These are phyloP conservation scores for Coleophoma crateriformis DNA, from an alignment of 2,329 filamentous ascomycete species.

Conservation along the genomic window DNA sequence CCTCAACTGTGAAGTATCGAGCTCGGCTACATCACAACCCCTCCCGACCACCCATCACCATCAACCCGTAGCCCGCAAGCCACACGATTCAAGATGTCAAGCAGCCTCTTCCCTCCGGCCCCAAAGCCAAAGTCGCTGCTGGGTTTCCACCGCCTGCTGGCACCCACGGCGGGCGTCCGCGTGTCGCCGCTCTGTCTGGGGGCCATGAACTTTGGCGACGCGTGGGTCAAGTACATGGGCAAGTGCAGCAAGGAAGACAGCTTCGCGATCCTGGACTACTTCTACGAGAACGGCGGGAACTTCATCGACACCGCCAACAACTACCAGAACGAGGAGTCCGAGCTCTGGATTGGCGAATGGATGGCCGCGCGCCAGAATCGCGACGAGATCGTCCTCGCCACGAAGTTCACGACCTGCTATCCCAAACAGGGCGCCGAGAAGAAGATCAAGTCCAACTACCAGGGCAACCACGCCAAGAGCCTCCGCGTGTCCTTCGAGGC, in stretches of 20 bases:
- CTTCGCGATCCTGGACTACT: conserved; percentile 52
- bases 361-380: conserved; percentile 42
- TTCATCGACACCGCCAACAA: conserved; percentile 60
- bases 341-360: conserved; percentile 53
- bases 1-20: too few species aligned
- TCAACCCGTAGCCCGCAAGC: too few species aligned
- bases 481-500: conserved; percentile 6
- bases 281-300: conserved; percentile 51
- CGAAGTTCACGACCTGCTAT: conserved; percentile 42
- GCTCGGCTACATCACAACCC: too few species aligned
- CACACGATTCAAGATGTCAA: too few species aligned
- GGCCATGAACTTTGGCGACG: conserved; percentile 38
- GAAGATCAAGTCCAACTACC: conserved; percentile 9
- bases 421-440: conserved; percentile 4
- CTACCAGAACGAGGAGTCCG: conserved; percentile 53
- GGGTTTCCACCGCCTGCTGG: neutral
- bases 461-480: conserved; percentile 12
- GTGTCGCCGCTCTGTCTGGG: conserved; percentile 27
- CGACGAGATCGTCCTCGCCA: conserved; percentile 45
- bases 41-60: too few species aligned
- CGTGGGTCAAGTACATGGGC: conserved; percentile 41
- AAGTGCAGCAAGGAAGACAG: conserved; percentile 46
- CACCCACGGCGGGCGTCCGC: conserved; percentile 10
- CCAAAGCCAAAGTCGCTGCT: neutral
- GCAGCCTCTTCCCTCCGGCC: neutral